Percentiles rank a stretch among this genome's conserved stretches.
Conservation (phyloP, 306 rosid species). For the Trichosanthes cucumerina region DNA sequence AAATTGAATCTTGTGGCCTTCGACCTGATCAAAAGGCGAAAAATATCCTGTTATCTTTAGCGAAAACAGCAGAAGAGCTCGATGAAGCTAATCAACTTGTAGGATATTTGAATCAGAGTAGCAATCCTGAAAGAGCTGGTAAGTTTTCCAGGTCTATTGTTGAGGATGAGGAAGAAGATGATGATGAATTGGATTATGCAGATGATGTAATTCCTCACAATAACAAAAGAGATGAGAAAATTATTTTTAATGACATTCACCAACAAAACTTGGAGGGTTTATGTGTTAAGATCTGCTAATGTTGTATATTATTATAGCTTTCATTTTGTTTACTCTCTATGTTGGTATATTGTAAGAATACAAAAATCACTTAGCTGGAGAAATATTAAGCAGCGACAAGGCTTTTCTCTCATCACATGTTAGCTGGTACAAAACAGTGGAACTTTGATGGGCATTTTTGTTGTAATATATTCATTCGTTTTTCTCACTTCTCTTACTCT, state of each 20-base stretch:
- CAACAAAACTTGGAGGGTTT: constrained; percentile 17
- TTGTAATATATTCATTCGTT: neutral
- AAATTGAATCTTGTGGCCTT: constrained; percentile 56
- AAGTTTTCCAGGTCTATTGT: constrained; percentile 16
- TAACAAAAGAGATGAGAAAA: constrained; percentile 2
- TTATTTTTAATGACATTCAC: constrained; percentile 11
- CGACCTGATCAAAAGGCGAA: constrained; percentile 79
- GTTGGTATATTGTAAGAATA: constrained; percentile 3
- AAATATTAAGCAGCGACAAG: neutral
- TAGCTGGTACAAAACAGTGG: constrained; percentile 1
- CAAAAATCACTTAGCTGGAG: neutral
- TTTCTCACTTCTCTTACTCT: neutral
- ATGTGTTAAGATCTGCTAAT: constrained; percentile 1
- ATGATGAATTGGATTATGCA: constrained; percentile 23
- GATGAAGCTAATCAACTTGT: constrained; percentile 46
- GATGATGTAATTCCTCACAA: constrained; percentile 9
- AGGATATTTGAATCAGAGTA: constrained; percentile 22
- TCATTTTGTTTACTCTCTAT: neutral
- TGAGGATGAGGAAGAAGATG: constrained; percentile 22
- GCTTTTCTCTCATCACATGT: neutral
- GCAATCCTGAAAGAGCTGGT: constrained; percentile 17
- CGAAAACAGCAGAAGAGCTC: constrained; percentile 51
- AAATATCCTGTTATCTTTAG: constrained; percentile 67
- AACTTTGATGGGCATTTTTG: neutral
- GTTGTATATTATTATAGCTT: neutral